Percentiles rank a stretch among this genome's conserved stretches.
Evolutionary conservation across 805 yeast species (phyloP).

Genomic region (Lachancea lanzarotensis): DNA sequence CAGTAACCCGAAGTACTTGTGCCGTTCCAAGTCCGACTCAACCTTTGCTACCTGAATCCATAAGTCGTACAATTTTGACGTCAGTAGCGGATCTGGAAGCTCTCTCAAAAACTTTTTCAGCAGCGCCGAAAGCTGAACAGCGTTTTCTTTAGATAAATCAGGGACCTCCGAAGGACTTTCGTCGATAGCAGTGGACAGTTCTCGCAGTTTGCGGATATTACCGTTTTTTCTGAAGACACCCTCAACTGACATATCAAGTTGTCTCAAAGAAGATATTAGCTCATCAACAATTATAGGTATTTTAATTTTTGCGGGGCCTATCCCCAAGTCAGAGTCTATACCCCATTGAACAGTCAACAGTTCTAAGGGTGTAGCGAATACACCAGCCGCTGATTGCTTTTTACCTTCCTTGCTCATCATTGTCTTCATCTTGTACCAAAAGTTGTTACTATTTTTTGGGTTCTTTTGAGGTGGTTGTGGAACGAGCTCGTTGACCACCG

Average conservation of each 20-base stretch:
- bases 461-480: slow-evolving; percentile 73
- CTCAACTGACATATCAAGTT: slow-evolving; percentile 90
- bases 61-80: slow-evolving; percentile 63
- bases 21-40: slow-evolving; percentile 42
- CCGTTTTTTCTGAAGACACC: slow-evolving; percentile 97
- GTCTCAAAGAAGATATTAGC: slow-evolving; percentile 70
- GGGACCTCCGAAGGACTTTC: slow-evolving; percentile 65
- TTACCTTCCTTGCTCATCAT: slow-evolving; percentile 26
- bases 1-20: slow-evolving; percentile 49
- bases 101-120: slow-evolving; percentile 88
- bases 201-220: slow-evolving; percentile 74
- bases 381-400: slow-evolving; percentile 33
- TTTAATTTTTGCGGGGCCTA: slow-evolving; percentile 70
- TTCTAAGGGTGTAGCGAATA: slow-evolving; percentile 75
- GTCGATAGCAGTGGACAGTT: slow-evolving; percentile 68
- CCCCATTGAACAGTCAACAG: slow-evolving; percentile 65
- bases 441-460: slow-evolving; percentile 13
- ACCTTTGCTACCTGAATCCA: slow-evolving; percentile 68
- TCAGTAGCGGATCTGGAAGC: slow-evolving; percentile 84
- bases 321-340: slow-evolving; percentile 75
- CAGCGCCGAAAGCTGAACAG: slow-evolving; percentile 89
- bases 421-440: slow-evolving; percentile 28
- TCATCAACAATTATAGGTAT: slow-evolving; percentile 89
- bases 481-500: slow-evolving; percentile 6
- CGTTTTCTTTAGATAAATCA: slow-evolving; percentile 64